Evolutionary conservation across 2,329 filamentous ascomycete species (phyloP), one percentile per base, ranked within the genome.

Genomic region (Fusarium tjaetaba): DNA sequence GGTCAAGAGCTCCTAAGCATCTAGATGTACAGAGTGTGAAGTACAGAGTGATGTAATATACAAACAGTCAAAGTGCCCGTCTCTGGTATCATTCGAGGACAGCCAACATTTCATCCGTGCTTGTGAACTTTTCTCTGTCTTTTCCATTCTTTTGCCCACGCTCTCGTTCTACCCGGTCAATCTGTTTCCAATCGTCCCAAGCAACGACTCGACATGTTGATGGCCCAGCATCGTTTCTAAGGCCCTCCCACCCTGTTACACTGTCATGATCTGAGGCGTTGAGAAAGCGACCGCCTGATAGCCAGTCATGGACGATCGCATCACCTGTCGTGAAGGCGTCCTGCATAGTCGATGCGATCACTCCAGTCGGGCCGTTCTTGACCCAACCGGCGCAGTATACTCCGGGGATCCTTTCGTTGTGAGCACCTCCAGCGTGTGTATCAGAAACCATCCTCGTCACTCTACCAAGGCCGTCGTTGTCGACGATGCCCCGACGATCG

Each of bases 361-460:
- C 95, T 5, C 96, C 96, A 0, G 95, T 98, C 0, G 96, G 96
- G 0, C 96, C 96, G 41, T 93, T 90, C 84, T 98, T 98, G 15
- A 98, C 95, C 96, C 96, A 99, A 1, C 96, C 96, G 22, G 96
- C 93, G 74, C 95, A 97, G 83, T 99, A 99, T 34, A 97, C 82
- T 0, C 96, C 94, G 0, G 92, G 90, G 79, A 73, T 85, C 78
- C 70, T 87, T 82, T 73, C 85, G 76, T 59, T 86, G 77, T 67
- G 81, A 73, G 74, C 81, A 72, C 79, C 68, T 72, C 79, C 76
- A 24, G 68, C 72, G 26, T 70, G 43, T 58, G 77, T 46, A 68
- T 77, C 68, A 64, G 79, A 77, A 18, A 73, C 82, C 76, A 75
- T 85, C 78, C 77, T 85, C 62, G 81, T 81, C 26, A 97, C 89